Evolutionary conservation across 2,329 filamentous ascomycete species (phyloP).

Genomic region (Diaporthe sp.): DNA sequence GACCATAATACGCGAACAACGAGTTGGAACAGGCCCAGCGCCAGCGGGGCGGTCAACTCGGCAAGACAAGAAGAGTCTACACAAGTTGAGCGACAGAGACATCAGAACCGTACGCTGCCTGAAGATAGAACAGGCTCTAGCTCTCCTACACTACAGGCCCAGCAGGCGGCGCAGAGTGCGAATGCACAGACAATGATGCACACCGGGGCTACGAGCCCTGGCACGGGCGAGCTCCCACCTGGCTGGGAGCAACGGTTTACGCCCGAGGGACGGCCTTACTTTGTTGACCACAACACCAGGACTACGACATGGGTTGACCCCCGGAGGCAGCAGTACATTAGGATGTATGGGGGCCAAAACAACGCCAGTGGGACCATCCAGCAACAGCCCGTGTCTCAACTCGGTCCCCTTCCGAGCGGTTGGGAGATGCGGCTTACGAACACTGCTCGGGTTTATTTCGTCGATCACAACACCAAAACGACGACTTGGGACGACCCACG

Average conservation of each 20-base stretch:
- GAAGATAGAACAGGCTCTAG: slow-evolving; percentile 95
- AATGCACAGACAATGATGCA: slow-evolving; percentile 89
- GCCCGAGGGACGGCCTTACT: slow-evolving; percentile 93
- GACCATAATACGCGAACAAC: slow-evolving; percentile 98
- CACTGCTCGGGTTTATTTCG: slow-evolving; percentile 97
- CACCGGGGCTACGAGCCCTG: slow-evolving; percentile 92
- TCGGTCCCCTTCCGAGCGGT: slow-evolving; percentile 93
- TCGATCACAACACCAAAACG: slow-evolving; percentile 99
- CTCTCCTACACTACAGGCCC: slow-evolving; percentile 80
- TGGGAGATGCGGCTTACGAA: slow-evolving; percentile 99
- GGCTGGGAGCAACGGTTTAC: slow-evolving; percentile 98
- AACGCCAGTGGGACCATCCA: slow-evolving; percentile 89
- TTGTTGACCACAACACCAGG: slow-evolving; percentile 97
- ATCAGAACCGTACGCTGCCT: slow-evolving; percentile 94
- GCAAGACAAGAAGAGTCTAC: slow-evolving; percentile 89
- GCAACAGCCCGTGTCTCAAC: slow-evolving; percentile 96
- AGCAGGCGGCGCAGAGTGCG: slow-evolving; percentile 53
- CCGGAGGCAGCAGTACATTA: slow-evolving; percentile 95
- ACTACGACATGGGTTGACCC: slow-evolving; percentile 99
- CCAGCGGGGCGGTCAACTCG: slow-evolving; percentile 79
- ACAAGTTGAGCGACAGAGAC: slow-evolving; percentile 89
- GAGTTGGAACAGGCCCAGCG: slow-evolving; percentile 92
- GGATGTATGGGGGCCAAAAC: slow-evolving; percentile 94
- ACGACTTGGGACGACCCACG: slow-evolving; percentile 99
- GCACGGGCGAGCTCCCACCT: slow-evolving; percentile 92